These are phyloP conservation scores for Starmera stellimalicola DNA, from an alignment of 1,139 yeast genomes.

Conservation along the genomic window DNA sequence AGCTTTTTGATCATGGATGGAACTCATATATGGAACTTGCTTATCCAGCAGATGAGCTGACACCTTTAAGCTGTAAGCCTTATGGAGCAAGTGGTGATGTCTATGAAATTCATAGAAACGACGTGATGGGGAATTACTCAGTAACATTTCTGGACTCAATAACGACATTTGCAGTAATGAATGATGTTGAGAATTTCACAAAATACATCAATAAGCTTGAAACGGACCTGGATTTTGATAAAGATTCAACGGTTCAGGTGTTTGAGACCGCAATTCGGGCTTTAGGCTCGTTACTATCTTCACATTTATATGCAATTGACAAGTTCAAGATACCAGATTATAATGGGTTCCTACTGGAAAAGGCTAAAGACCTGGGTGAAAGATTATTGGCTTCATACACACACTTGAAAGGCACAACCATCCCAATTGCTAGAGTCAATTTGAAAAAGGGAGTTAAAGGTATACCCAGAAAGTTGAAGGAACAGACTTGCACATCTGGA, in stretches of 20 bases:
- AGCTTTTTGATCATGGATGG: slow-evolving; percentile 71
- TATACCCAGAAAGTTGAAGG: slow-evolving; percentile 22
- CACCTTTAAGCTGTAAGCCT: slow-evolving; percentile 64
- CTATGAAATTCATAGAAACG: slow-evolving; percentile 57
- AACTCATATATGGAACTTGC: slow-evolving; percentile 59
- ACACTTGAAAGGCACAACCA: slow-evolving; percentile 42
- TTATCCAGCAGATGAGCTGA: slow-evolving; percentile 76
- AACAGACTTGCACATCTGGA: slow-evolving; percentile 80
- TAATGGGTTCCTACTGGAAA: slow-evolving; percentile 55
- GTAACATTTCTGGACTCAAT: slow-evolving; percentile 70
- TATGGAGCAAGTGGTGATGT: slow-evolving; percentile 54
- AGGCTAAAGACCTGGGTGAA: slow-evolving; percentile 68
- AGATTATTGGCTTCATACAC: slow-evolving; percentile 59
- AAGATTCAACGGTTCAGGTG: slow-evolving; percentile 70
- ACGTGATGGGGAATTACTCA: slow-evolving; percentile 77
- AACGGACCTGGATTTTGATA: slow-evolving; percentile 36
- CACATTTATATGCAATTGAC: slow-evolving; percentile 68
- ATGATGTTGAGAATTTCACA: slow-evolving; percentile 48
- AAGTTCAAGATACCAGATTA: slow-evolving; percentile 40
- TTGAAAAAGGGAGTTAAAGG: slow-evolving; percentile 40
- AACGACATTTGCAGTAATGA: slow-evolving; percentile 69
- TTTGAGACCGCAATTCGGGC: slow-evolving; percentile 79
- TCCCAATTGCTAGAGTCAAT: slow-evolving; percentile 72
- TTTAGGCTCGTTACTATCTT: slow-evolving; percentile 68
- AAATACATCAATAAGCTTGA: slow-evolving; percentile 38